Percentiles rank a stretch among this genome's conserved stretches.
phyloP scores from a whole-genome alignment of 2,329 filamentous ascomycete species.

The Coniochaeta sp. region DNA sequence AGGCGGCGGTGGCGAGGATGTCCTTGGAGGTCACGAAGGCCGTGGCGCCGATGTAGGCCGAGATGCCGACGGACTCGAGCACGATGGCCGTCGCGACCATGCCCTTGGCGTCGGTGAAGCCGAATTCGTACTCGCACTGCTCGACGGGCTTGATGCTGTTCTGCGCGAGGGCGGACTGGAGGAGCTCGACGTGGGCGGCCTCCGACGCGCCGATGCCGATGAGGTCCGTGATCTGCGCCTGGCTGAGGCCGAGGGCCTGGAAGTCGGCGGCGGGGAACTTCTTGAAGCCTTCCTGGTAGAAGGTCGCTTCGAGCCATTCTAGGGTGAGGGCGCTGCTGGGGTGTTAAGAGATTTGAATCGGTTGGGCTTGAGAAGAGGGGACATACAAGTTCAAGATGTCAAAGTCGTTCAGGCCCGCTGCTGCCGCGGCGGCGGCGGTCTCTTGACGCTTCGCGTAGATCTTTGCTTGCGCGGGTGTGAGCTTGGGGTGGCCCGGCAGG shows the following conservation, averaged over 20 bases:
- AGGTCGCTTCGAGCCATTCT: conserved; percentile 67
- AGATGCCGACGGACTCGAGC: conserved; percentile 67
- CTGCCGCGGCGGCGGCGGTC: conserved; percentile 31
- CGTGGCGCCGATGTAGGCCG: conserved; percentile 67
- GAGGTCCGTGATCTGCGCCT: conserved; percentile 50
- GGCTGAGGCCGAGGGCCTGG: conserved; percentile 50
- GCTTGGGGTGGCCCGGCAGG: conserved; percentile 35
- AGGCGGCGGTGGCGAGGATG: conserved; percentile 59
- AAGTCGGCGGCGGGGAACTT: conserved; percentile 62
- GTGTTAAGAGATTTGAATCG: conserved; percentile 11
- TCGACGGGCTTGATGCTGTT: conserved; percentile 59
- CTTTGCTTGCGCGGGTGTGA: conserved; percentile 35
- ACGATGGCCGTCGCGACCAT: conserved; percentile 66
- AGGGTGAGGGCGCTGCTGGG: conserved; percentile 56
- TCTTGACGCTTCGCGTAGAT: conserved; percentile 47
- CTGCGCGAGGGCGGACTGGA: conserved; percentile 54
- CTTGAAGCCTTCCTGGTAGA: conserved; percentile 65
- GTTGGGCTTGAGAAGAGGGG: background rate
- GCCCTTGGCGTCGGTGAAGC: conserved; percentile 54
- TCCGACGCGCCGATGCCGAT: conserved; percentile 58
- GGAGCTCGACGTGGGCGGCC: conserved; percentile 51
- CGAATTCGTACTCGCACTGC: conserved; percentile 67
- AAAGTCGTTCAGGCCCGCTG: conserved; percentile 39
- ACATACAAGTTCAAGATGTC: conserved; percentile 52
- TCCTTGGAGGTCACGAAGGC: conserved; percentile 58